phyloP scores from a whole-genome alignment of 169 alveolate species.

The Babesia ovis region DNA sequence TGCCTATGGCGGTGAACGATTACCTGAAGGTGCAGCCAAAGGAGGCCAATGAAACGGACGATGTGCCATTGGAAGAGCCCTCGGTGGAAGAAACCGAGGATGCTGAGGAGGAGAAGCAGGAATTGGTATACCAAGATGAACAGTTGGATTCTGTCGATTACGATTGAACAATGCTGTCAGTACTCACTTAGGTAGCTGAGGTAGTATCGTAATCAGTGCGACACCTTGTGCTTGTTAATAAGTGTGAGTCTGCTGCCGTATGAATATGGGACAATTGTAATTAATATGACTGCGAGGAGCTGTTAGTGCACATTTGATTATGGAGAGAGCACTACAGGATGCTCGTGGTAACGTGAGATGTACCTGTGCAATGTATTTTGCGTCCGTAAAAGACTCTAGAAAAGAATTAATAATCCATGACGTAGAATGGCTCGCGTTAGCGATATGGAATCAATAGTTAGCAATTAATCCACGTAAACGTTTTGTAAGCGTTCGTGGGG shows the following conservation, averaged over 20 bases:
- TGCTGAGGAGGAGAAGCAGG: slow-evolving; percentile 19
- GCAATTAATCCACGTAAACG: not conserved
- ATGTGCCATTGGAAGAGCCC: not conserved
- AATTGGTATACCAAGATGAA: slow-evolving; percentile 30
- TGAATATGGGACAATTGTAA: not conserved
- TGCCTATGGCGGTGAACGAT: slow-evolving; percentile 64
- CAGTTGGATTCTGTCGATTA: slow-evolving; percentile 61
- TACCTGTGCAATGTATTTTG: not conserved
- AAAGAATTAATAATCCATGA: slow-evolving; percentile 28
- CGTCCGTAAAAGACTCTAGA: slow-evolving; percentile 9
- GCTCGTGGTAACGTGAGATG: slow-evolving; percentile 22
- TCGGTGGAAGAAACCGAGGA: slow-evolving; percentile 17
- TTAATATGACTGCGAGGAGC: not conserved
- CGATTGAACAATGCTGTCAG: slow-evolving; percentile 35
- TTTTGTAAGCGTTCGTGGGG: not conserved
- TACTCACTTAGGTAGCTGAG: not conserved
- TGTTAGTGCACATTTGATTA: not conserved
- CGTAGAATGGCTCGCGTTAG: slow-evolving; percentile 11
- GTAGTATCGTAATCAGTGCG: not conserved
- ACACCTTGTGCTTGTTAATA: not conserved
- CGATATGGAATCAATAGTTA: slow-evolving; percentile 5
- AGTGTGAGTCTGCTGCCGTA: too few species aligned
- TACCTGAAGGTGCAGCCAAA: slow-evolving; percentile 15
- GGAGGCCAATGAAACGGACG: not conserved
- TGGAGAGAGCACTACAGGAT: slow-evolving; percentile 8